Evolutionary conservation across 768 basidiomycete genomes (phyloP).

Genomic region (Cystofilobasidium capitatum): DNA sequence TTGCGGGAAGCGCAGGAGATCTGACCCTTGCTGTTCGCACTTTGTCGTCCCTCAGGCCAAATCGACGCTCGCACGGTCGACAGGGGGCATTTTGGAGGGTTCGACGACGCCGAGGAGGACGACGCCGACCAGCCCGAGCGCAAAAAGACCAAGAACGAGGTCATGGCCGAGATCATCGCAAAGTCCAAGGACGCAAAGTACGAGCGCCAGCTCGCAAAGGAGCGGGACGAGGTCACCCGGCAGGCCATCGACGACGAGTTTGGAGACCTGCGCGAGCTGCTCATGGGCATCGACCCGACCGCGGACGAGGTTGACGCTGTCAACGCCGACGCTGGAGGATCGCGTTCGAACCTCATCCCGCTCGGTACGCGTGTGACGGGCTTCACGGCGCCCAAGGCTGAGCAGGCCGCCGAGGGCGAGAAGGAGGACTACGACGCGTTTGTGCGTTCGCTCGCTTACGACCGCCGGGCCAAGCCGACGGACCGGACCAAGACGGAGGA

Average conservation of each 20-base stretch:
- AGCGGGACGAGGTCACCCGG: conserved; percentile 73
- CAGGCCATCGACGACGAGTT: conserved; percentile 83
- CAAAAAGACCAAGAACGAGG: conserved; percentile 87
- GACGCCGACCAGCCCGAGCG: conserved; percentile 55
- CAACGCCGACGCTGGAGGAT: conserved; percentile 2
- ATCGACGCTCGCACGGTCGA: conserved; percentile 60
- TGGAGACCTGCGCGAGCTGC: conserved; percentile 62
- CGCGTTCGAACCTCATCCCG: conserved; percentile 25
- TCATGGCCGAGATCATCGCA: conserved; percentile 95
- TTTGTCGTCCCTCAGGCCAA: conserved; percentile 46
- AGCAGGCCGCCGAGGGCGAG: conserved; percentile 31
- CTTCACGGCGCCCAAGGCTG: conserved; percentile 20
- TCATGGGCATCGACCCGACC: conserved; percentile 45
- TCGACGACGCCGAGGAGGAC: conserved; percentile 54
- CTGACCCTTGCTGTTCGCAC: not conserved
- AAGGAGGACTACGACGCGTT: conserved; percentile 74
- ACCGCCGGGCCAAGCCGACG: conserved; percentile 84
- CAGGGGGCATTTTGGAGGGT: conserved; percentile 74
- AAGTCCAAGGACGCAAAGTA: conserved; percentile 96
- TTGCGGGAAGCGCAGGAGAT: not conserved
- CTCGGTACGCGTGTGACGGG: conserved; percentile 17
- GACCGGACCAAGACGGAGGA: conserved; percentile 95
- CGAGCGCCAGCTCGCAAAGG: conserved; percentile 75
- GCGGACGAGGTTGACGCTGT: conserved; percentile 9
- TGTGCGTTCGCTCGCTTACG: conserved; percentile 85